Percentiles rank a stretch among this genome's conserved stretches.
These are phyloP conservation scores for Pyricularia grisea DNA, from an alignment of 2,329 filamentous ascomycete genomes.

Conservation along the genomic window DNA sequence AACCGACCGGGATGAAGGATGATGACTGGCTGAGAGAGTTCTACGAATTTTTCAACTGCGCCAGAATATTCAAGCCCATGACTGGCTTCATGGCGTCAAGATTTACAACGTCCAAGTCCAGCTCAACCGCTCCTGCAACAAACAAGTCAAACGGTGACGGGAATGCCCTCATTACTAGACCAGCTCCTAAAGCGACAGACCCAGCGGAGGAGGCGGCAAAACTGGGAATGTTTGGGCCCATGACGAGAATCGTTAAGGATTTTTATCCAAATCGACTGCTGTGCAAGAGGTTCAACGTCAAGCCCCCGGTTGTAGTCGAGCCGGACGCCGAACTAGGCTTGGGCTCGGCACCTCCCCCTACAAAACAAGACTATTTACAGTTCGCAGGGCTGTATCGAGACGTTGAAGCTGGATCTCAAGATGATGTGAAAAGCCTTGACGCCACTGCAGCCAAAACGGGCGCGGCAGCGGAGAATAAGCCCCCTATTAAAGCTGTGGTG, in stretches of 20 bases:
- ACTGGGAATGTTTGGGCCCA: slow-evolving; percentile 83
- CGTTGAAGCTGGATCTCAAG: background rate
- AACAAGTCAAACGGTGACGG: slow-evolving; percentile 10
- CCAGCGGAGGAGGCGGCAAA: slow-evolving; percentile 79
- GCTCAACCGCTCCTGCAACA: slow-evolving; percentile 8
- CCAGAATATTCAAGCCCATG: slow-evolving; percentile 78
- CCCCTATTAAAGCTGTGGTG: slow-evolving; percentile 26
- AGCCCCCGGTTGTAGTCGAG: slow-evolving; percentile 59
- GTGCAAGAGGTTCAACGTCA: slow-evolving; percentile 95
- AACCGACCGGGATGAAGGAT: slow-evolving; percentile 33
- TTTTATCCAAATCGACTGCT: slow-evolving; percentile 77
- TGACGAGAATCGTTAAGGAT: slow-evolving; percentile 64
- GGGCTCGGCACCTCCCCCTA: slow-evolving; percentile 3
- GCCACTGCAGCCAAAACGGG: background rate
- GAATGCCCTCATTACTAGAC: slow-evolving; percentile 31
- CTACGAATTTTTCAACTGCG: slow-evolving; percentile 58
- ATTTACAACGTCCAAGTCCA: slow-evolving; percentile 65
- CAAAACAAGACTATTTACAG: slow-evolving; percentile 3
- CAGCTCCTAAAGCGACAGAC: slow-evolving; percentile 52
- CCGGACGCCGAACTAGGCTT: slow-evolving; percentile 32
- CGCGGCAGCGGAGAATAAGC: background rate
- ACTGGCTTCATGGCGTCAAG: slow-evolving; percentile 87
- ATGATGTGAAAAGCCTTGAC: background rate
- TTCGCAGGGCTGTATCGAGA: background rate
- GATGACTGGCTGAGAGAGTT: slow-evolving; percentile 78